Base-by-base conservation (phyloP, 768 basidiomycete species). In the Leccinum truebloodii region DNA sequence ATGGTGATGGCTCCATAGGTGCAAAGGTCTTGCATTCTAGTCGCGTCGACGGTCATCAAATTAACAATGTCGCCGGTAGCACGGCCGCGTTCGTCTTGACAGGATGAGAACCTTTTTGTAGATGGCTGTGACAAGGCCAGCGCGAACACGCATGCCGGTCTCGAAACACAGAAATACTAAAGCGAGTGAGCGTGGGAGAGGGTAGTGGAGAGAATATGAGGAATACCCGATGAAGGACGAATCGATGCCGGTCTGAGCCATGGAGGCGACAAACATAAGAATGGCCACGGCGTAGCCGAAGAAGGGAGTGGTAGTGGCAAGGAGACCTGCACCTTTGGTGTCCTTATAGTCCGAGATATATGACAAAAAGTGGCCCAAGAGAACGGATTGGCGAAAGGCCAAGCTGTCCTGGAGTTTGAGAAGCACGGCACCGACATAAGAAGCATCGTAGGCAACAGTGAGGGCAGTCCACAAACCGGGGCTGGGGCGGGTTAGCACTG, bases 21-120 rank as follows among this genome's bases (percentile, higher is more conserved):
- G 70, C 89, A 91, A 26, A 94, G 78, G 62, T 94, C 92, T 65
- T 93, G 90, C 48, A 94, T 74, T 37, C 90, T 79, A 13, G 83
- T 86, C 0, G 92, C 85, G 64, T 94, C 92, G 14, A 95, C 94
- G 8, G 88, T 89, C 89, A 95, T 95, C 34, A 96, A 75, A 70
- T 97, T 98, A 63, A 97, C 94, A 35, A 97, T 95, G 70, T 97
- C 95, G 1, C 96, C 95, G 0, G 92, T 86, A 0, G 91, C 83
- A 48, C 92, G 85, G 9, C 83, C 81, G 4, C 89, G 85, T 67
- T 93, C 94, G 59, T 93, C 89, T 94, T 2, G 91, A 92, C 9
- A 98, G 82, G 3, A 92, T 81, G 22, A 98, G 79, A 0, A 94
- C 83, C 71, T 98, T 97, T 54, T 86, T 77, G 77, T 96, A 98